These are phyloP conservation scores for Fagopyrum homotropicum DNA, from an alignment of 148 eudicot species.

Conservation along the genomic window DNA sequence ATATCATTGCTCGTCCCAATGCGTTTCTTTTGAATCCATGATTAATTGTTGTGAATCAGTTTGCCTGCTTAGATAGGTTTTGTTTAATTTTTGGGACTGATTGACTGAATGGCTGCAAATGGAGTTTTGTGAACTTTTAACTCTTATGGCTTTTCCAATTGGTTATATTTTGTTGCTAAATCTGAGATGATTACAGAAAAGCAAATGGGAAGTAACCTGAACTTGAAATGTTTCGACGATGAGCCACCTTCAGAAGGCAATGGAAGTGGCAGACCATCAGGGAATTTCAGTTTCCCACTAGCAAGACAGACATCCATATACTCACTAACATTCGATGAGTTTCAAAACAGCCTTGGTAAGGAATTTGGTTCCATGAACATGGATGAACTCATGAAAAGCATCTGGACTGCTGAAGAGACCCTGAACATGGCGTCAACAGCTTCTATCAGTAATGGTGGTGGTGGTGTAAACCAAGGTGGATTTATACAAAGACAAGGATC, in stretches of 20 bases:
- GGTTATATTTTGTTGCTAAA: background rate
- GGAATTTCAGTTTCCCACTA: conserved; percentile 30
- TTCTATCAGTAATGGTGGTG: background rate
- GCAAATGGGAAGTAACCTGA: conserved; percentile 44
- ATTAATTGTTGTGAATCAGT: background rate
- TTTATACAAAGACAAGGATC: conserved; percentile 70
- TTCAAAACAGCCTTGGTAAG: conserved; percentile 61
- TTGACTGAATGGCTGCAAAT: background rate
- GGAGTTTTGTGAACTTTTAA: background rate
- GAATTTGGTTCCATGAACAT: conserved; percentile 98
- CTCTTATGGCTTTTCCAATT: background rate
- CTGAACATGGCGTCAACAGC: conserved; percentile 38
- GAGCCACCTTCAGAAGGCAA: conserved; percentile 22
- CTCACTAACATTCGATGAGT: conserved; percentile 86
- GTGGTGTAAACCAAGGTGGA: background rate
- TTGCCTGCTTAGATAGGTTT: background rate
- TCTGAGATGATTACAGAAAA: background rate
- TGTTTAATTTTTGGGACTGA: background rate
- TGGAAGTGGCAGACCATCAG: conserved; percentile 22
- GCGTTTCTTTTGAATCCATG: background rate
- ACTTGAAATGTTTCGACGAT: conserved; percentile 55
- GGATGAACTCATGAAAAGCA: conserved; percentile 87
- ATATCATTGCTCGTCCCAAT: background rate
- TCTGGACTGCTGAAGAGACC: conserved; percentile 84
- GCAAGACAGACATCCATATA: conserved; percentile 62